Conservation (phyloP, 805 yeast genomes). For the Kluyveromyces siamensis region DNA sequence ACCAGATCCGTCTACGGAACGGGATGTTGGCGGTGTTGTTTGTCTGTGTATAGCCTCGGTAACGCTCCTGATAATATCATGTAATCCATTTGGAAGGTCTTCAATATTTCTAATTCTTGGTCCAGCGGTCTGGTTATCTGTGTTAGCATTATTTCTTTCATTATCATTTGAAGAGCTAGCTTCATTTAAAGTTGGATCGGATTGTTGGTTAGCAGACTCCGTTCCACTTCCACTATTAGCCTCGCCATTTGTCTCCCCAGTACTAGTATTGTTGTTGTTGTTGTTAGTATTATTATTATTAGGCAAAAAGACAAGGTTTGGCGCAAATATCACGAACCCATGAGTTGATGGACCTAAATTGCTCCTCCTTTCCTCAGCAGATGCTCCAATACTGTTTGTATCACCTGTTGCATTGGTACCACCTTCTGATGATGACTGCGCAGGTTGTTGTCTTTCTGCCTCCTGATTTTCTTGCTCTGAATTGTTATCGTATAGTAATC, state of each 20-base stretch:
- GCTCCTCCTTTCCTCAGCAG: constrained; percentile 4
- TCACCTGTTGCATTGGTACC: constrained; percentile 3
- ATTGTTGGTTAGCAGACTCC: background rate
- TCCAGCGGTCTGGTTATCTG: background rate
- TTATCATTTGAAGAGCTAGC: background rate
- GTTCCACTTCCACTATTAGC: background rate
- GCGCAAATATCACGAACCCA: constrained; percentile 4
- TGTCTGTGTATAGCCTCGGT: background rate
- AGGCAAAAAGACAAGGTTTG: constrained; percentile 12
- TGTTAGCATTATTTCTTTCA: too few species aligned
- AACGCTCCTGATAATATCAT: background rate
- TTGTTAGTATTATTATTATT: constrained; percentile 7
- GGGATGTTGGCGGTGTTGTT: background rate
- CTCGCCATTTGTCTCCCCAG: background rate
- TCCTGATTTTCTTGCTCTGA: background rate
- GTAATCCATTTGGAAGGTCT: background rate
- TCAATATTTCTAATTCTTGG: background rate
- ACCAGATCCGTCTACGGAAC: too few species aligned
- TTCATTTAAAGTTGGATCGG: background rate
- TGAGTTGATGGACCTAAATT: constrained; percentile 5
- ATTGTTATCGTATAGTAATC: constrained; percentile 12
- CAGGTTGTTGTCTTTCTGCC: background rate
- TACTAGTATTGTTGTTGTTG: too few species aligned
- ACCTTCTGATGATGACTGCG: constrained; percentile 2
- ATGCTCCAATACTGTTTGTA: constrained; percentile 6